Base-by-base conservation (phyloP, 129 eudicot genomes). In the Pittosporum tobira region DNA sequence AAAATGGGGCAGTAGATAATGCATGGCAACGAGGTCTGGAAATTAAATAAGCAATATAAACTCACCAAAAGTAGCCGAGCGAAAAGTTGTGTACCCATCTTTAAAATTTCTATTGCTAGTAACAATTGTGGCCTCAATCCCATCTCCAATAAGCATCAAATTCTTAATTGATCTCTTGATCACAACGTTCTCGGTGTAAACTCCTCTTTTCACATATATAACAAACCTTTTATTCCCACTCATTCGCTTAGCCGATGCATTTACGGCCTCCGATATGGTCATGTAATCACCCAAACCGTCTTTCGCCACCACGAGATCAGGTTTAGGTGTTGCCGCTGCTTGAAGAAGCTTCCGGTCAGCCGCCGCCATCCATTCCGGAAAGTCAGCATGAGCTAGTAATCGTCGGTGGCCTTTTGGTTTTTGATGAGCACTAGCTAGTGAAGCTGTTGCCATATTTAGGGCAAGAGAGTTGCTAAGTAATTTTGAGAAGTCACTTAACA, bases 51-150 rank as follows among this genome's bases (percentile, higher is more conserved):
- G 62, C 22, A 57, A 63, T 31, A 44, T 11, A 0, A 25, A 42
- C 85, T 70, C 34, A 81, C 88, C 88, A 64, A 81, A 68, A 55
- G 81, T 81, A 53, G 88, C 84, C 18, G 88, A 77, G 14, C 73
- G 63, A 16, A 74, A 81, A n/a, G 88, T 81, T 14, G 88, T 81
- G 28, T 75, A 56, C 22, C 88, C 88, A 54, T 58, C 84, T 59
- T 68, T 62, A 59, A 3, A 63, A 31, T 72, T 77, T 65, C 53
- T 77, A 56, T 30, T 64, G 16, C 79, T 64, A 2, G 84, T 74
- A 28, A 81, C 71, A 46, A 77, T 49, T 0, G 88, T 81, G 3
- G 70, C 61, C 16, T 71, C 83, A 36, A 81, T 81, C 27, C 88
- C 88, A 45, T 81, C 88, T 23, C 88, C 88, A 28, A 74, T 19